Conservation (phyloP, 352 stramenopile genomes). For the Phytophthora tentaculata region DNA sequence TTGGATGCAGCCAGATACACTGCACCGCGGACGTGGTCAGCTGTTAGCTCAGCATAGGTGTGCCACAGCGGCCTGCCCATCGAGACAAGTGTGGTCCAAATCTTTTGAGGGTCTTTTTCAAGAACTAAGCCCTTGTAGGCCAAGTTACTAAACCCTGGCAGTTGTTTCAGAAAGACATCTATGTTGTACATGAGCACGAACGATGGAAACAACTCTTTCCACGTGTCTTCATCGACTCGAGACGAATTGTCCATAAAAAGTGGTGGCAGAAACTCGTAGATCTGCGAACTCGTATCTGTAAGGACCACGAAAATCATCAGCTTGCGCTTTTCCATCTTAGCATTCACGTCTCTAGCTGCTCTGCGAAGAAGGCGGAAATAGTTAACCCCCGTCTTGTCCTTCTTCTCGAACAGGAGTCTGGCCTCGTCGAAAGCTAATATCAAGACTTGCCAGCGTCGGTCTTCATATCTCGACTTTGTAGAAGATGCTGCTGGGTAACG, state of each 20-base stretch:
- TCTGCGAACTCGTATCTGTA: background rate
- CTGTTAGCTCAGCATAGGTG: background rate
- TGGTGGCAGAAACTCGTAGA: background rate
- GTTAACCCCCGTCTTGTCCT: background rate
- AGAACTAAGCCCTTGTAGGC: constrained; percentile 1
- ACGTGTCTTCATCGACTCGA: background rate
- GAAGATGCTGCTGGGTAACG: background rate
- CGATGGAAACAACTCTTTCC: background rate
- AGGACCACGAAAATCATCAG: constrained; percentile 1
- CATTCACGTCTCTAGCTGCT: background rate
- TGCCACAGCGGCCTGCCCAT: constrained; percentile 19
- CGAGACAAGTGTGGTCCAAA: constrained; percentile 6
- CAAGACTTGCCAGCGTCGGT: background rate
- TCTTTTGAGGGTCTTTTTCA: background rate
- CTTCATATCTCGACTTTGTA: background rate
- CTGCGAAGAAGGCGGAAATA: background rate
- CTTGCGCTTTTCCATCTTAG: background rate
- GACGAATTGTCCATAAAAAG: background rate
- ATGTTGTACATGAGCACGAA: background rate
- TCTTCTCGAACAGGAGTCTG: background rate
- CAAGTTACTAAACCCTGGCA: background rate
- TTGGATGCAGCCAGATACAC: constrained; percentile 13
- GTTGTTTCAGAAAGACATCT: background rate
- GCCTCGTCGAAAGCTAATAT: background rate
- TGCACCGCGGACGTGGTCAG: no score